Percentiles rank a stretch among this genome's conserved stretches.
phyloP scores from a whole-genome alignment of 352 stramenopile species.

The Pythium aristosporum region DNA sequence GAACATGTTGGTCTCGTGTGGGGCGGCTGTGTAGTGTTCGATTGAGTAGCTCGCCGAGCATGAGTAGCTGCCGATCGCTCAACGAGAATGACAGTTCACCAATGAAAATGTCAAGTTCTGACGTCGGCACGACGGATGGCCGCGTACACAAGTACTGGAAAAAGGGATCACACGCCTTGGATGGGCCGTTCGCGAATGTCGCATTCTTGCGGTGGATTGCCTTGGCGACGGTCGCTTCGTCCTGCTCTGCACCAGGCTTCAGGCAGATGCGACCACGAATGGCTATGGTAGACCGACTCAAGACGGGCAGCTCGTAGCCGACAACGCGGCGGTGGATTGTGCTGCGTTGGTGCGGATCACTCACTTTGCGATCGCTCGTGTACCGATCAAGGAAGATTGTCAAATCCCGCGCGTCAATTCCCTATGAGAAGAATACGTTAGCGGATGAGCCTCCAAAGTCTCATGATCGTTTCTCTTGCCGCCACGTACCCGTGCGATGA shows the following conservation, averaged over 20 bases:
- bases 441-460: background rate
- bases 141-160: constrained; percentile 64
- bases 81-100: constrained; percentile 72
- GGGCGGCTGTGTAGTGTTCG: constrained; percentile 10
- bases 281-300: constrained; percentile 68
- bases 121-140: constrained; percentile 38
- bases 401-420: constrained; percentile 72
- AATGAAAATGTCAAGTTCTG: constrained; percentile 75
- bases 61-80: constrained; percentile 78
- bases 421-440: constrained; percentile 15
- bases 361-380: constrained; percentile 48
- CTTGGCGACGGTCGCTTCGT: constrained; percentile 18
- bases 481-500: constrained; percentile 25
- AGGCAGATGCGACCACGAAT: constrained; percentile 54
- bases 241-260: constrained; percentile 33
- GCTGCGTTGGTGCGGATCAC: constrained; percentile 25
- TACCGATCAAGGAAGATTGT: constrained; percentile 87
- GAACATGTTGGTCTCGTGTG: background rate
- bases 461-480: background rate
- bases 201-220: constrained; percentile 15
- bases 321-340: constrained; percentile 66
- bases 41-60: constrained; percentile 63
- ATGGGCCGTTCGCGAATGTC: constrained; percentile 34
- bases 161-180: constrained; percentile 59
- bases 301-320: constrained; percentile 78